Percentiles rank a stretch among this genome's conserved stretches.
phyloP scores from a whole-genome alignment of 73 alveolate genomes.

The Tetrahymena elliotti region DNA sequence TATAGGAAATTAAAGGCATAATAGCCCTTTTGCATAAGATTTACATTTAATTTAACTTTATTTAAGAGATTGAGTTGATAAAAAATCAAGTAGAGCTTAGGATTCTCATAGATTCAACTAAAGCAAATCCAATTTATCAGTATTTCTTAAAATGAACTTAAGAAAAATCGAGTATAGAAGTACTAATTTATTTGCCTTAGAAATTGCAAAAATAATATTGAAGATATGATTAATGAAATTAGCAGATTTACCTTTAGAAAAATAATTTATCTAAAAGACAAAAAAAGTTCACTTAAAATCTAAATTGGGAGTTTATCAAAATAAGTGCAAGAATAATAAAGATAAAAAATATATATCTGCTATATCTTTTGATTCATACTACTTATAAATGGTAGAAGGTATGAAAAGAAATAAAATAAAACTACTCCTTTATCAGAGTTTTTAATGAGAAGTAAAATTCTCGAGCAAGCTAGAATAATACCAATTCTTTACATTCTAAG shows the following conservation, averaged over 20 bases:
- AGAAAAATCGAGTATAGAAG: neutral
- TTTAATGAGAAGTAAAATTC: neutral
- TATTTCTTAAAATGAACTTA: neutral
- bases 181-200: neutral
- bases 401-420: neutral
- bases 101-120: neutral
- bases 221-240: neutral
- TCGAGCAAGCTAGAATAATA: neutral
- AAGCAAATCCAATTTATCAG: neutral
- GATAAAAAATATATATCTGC: neutral
- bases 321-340: neutral
- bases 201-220: neutral
- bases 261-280: too few relatives aligned
- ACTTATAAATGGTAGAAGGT: neutral
- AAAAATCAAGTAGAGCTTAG: neutral
- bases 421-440: neutral
- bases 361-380: neutral
- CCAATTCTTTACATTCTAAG: neutral
- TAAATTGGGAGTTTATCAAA: neutral
- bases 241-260: neutral
- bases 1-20: neutral
- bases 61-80: neutral
- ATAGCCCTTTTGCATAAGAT: neutral
- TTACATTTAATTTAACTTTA: neutral
- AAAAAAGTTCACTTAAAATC: too few relatives aligned